Conservation (phyloP, 2,329 filamentous ascomycete genomes). For the Neopestalotiopsis rosae region DNA sequence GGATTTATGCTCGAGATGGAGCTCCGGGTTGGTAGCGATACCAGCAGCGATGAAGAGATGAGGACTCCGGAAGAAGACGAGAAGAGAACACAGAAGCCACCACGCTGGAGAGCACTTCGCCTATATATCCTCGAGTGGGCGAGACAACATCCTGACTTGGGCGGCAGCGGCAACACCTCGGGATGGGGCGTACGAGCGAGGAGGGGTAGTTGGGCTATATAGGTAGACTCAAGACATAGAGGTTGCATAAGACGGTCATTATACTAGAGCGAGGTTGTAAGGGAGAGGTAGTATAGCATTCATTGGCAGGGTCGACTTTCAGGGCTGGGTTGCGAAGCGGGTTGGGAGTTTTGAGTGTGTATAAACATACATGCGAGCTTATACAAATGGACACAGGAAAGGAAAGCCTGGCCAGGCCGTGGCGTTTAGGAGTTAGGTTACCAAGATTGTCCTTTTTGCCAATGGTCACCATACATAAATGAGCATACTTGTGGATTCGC, state of each 20-base stretch:
- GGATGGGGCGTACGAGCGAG: slow-evolving; percentile 73
- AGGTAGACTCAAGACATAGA: slow-evolving; percentile 12
- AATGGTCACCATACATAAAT: not conserved
- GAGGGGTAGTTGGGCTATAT: slow-evolving; percentile 77
- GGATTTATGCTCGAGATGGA: slow-evolving; percentile 74
- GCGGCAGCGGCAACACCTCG: slow-evolving; percentile 58
- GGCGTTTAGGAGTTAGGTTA: not conserved
- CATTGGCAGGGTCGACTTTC: not conserved
- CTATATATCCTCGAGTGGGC: slow-evolving; percentile 90
- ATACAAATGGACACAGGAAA: not conserved
- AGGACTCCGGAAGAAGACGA: slow-evolving; percentile 45
- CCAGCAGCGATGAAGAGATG: slow-evolving; percentile 34
- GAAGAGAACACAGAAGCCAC: slow-evolving; percentile 51
- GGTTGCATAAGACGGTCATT: slow-evolving; percentile 8
- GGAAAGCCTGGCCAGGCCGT: not conserved
- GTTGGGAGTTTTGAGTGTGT: not conserved
- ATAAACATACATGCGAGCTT: not conserved
- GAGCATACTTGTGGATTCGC: not conserved
- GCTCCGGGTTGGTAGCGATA: slow-evolving; percentile 34
- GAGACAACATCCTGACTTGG: slow-evolving; percentile 79
- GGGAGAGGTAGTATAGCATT: not conserved
- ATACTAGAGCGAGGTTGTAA: not conserved
- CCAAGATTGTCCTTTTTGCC: not conserved
- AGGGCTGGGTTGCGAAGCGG: not conserved
- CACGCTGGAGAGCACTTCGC: slow-evolving; percentile 83